Evolutionary conservation across 1,284 basidiomycete genomes (phyloP), one percentile per base, ranked within the genome.

Genomic region (Cryptococcus sp.): DNA sequence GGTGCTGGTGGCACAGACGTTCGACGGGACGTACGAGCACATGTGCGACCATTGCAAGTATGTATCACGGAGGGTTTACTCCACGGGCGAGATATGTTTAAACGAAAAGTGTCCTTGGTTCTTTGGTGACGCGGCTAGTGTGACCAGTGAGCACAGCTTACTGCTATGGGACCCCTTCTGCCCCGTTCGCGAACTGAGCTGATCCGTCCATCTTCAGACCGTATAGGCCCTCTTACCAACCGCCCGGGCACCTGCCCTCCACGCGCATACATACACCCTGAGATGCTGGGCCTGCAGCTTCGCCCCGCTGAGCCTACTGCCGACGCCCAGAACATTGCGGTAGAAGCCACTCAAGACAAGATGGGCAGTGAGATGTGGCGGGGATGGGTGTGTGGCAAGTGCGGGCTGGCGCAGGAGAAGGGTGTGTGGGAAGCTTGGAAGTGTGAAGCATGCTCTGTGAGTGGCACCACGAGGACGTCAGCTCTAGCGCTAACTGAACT

Each of bases 381-480:
- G 40, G 68, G 68, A 2, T 75, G 69, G 69, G 66, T 70, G 36
- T 76, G 74, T 43, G 33, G 52, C 8, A 59, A 60, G 40, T 76
- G 74, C 46, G 67, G 65, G 2, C 59, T 63, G 46, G 71, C 72
- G 11, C 68, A 71, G 46, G 70, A 75, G 50, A 53, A 71, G 11
- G 56, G 60, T 20, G 59, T 64, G n/a, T 76, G 74, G 74, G 40
- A 54, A 36, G 69, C 65, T 3, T 71, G 68, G 68, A 49, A 62
- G 33, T 76, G 74, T 53, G 68, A 73, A 45, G 65, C 61, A 16
- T 75, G 73, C 56, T 46, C 42, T 11, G 66, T 68, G 38, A 54
- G 61, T 63, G 15, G 9, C 8, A 21, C 5, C 24, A 5, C n/a
- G 15, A 44, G 15, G 11, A 4, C 23, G 18, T 16, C 40, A 49